Evolutionary conservation across 345 rosid genomes (phyloP).

Genomic region (Chamaenerion angustifolium): DNA sequence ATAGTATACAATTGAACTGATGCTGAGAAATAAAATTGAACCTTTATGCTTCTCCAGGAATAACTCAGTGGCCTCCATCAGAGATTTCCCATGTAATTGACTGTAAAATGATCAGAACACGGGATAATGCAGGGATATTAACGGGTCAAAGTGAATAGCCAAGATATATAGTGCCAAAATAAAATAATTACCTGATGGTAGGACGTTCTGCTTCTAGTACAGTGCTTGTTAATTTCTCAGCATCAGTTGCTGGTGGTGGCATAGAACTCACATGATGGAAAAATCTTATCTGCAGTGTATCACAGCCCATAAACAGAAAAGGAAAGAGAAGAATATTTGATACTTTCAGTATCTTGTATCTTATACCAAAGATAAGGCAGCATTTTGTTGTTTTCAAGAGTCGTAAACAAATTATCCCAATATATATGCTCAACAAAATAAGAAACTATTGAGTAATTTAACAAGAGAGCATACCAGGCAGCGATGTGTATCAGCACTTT

Average conservation of each 20-base stretch:
- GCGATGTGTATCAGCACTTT: constrained; percentile 77
- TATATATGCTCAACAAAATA: too few relatives aligned
- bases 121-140: background rate
- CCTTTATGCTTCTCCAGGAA: constrained; percentile 77
- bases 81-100: constrained; percentile 66
- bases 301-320: constrained; percentile 4
- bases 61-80: constrained; percentile 55
- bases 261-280: constrained; percentile 55
- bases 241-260: constrained; percentile 47
- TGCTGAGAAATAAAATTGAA: constrained; percentile 5
- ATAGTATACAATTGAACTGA: background rate
- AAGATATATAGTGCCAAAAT: background rate
- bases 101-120: constrained; percentile 22
- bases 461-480: constrained; percentile 49
- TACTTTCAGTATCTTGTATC: background rate
- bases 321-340: background rate
- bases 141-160: constrained; percentile 5
- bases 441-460: too few relatives aligned
- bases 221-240: constrained; percentile 78
- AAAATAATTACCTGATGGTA: constrained; percentile 45
- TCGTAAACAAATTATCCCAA: too few relatives aligned
- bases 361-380: too few relatives aligned
- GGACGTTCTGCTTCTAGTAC: constrained; percentile 88
- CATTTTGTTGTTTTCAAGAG: too few relatives aligned
- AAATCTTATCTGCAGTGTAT: constrained; percentile 55